A percentile compares a stretch with the other conserved stretches of the same genome.
Evolutionary conservation across 1,139 yeast genomes (phyloP).

Genomic region (Yamadazyma dendronema): DNA sequence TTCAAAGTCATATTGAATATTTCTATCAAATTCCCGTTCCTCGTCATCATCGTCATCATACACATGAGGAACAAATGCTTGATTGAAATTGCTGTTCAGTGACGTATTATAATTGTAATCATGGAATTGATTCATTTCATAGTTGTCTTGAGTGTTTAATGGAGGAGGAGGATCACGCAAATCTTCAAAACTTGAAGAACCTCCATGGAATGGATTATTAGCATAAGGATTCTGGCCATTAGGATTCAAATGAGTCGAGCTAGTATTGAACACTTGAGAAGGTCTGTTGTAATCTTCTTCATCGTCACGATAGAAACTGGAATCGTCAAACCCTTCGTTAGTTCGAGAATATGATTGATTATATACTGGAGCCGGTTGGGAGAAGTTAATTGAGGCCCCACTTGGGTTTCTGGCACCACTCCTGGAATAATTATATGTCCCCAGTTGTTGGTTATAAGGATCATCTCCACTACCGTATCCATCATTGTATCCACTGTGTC

Average conservation of each 20-base stretch:
- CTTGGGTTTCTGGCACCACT: conserved; percentile 6
- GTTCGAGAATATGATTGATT: conserved; percentile 12
- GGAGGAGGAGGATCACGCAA: conserved; percentile 15
- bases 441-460: conserved; percentile 8
- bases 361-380: conserved; percentile 34
- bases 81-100: conserved; percentile 22
- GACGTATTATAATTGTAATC: conserved; percentile 18
- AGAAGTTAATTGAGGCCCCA: conserved; percentile 28
- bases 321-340: conserved; percentile 22
- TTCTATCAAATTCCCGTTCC: conserved; percentile 40
- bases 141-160: conserved; percentile 17
- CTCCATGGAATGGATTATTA: conserved; percentile 18
- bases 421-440: conserved; percentile 11
- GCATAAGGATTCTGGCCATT: conserved; percentile 3
- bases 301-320: conserved; percentile 17
- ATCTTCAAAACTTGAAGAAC: conserved; percentile 14
- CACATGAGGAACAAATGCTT: conserved; percentile 48
- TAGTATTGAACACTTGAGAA: conserved; percentile 26
- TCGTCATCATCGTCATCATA: conserved; percentile 46
- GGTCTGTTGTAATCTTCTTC: conserved; percentile 14
- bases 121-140: conserved; percentile 29
- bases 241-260: conserved; percentile 15
- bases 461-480: conserved; percentile 1
- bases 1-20: conserved; percentile 39
- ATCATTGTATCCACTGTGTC: not conserved